Conservation (phyloP, 1,139 yeast species). For the Geotrichum candidum region DNA sequence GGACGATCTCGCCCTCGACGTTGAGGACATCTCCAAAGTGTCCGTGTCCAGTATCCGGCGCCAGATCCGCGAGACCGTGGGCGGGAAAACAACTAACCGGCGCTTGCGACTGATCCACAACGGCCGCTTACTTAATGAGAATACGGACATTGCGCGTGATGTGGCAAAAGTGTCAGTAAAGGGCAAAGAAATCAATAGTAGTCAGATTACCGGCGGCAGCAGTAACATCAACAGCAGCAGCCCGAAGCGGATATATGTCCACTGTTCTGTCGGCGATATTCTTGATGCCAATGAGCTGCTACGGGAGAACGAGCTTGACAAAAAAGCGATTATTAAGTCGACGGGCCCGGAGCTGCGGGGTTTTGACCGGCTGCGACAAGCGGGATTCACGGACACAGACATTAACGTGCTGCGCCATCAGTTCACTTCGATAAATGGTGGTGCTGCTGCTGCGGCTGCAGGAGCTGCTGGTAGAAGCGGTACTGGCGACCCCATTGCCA, state of each 20-base stretch:
- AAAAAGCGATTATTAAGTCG: slow-evolving; percentile 23
- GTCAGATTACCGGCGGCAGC: slow-evolving; percentile 10
- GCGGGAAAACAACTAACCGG: slow-evolving; percentile 38
- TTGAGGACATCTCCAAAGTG: slow-evolving; percentile 36
- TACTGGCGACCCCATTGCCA: background rate
- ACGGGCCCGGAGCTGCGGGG: slow-evolving; percentile 70
- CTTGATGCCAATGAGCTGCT: slow-evolving; percentile 53
- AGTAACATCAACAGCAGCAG: slow-evolving; percentile 1
- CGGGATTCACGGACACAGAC: slow-evolving; percentile 78
- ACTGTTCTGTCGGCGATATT: slow-evolving; percentile 75
- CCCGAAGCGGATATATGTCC: slow-evolving; percentile 48
- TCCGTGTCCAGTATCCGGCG: slow-evolving; percentile 43
- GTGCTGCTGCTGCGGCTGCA: slow-evolving; percentile 28
- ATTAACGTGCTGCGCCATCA: slow-evolving; percentile 66
- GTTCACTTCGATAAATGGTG: slow-evolving; percentile 62
- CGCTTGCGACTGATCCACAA: slow-evolving; percentile 67
- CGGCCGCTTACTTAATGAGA: slow-evolving; percentile 63
- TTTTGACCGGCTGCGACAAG: slow-evolving; percentile 72
- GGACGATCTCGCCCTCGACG: slow-evolving; percentile 42
- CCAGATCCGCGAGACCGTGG: slow-evolving; percentile 35
- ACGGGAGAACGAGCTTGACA: slow-evolving; percentile 57
- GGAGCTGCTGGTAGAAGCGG: slow-evolving; percentile 3
- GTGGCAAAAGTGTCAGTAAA: slow-evolving; percentile 35
- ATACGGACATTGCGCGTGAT: slow-evolving; percentile 51
- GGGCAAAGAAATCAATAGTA: slow-evolving; percentile 15